Evolutionary conservation across 441 rosid species (phyloP), one percentile per base, ranked within the genome.

Genomic region (Erysimum cheiri): DNA sequence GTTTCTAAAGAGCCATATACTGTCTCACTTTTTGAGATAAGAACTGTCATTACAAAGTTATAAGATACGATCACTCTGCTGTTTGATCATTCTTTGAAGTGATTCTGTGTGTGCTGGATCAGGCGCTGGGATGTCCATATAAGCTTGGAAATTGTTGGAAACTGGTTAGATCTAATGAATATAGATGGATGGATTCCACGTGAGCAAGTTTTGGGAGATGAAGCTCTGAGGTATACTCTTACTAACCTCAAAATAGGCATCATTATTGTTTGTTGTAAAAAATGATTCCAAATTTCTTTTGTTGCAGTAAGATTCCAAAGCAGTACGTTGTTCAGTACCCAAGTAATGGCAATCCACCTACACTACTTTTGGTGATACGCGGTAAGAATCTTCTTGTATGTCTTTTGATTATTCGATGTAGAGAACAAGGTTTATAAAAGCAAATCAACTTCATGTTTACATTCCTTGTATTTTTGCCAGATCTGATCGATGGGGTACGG

Each of bases 261-360:
- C 50, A 59, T 64, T 58, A 31, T 67, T 49, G n/a, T 36, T 24
- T 53, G 60, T 44, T 67, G 46, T 13, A 70, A 64, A 60, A 12
- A 53, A 17, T 67, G 50, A 43, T 71, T 13, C 33, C 6, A 41
- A 11, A 0, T 33, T 37, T 64, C 60, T 44, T 65, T 58, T 50
- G 68, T 40, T 82, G 86, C 96, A 96, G 99, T 71, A 93, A 89
- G 80, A 96, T 91, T 59, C 91, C 98, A 0, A 85, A 85, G 69
- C 89, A 91, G 77, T 92, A 92, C 80, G 90, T 92, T 78, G 71
- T 74, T 67, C 99, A 95, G 80, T 64, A 81, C 79, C 93, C 98
- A 77, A 84, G 83, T 69, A 92, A 88, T 81, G 99, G 91, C 77
- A 95, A 95, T 72, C 97, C 99, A 43, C 99, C 99, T 60, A 92